Conservation (phyloP, 345 rosid species). For the Arabis hirsuta region DNA sequence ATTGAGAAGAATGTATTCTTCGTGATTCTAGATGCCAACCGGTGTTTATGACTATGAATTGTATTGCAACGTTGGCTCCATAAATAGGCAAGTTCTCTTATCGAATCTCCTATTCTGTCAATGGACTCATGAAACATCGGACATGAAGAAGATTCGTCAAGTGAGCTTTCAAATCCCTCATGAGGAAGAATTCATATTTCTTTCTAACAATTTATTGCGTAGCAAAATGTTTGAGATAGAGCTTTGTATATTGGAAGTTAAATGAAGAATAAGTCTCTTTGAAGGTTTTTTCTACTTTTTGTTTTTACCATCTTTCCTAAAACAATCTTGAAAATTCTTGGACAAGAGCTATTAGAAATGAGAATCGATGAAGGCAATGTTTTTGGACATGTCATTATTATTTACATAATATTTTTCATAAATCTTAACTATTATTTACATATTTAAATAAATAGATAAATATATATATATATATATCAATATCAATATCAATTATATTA, state of each 20-base stretch:
- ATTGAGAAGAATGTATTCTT: neutral
- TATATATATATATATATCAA: too few species aligned
- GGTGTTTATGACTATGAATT: neutral
- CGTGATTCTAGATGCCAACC: neutral
- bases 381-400: too few species aligned
- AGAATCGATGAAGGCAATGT: too few species aligned
- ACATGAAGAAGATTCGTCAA: neutral
- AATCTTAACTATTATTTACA: too few species aligned
- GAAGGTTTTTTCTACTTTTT: neutral
- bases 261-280: neutral
- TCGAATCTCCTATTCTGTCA: neutral
- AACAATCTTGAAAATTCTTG: too few species aligned
- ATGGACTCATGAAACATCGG: neutral
- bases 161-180: neutral
- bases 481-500: too few species aligned
- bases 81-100: constrained; percentile 3
- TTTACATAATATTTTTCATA: too few species aligned
- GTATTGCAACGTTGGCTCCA: constrained; percentile 8
- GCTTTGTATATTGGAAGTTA: constrained; percentile 2
- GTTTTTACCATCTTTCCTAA: too few species aligned
- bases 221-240: neutral
- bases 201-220: neutral
- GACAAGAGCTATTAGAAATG: too few species aligned
- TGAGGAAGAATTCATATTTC: neutral
- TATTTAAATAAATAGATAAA: too few species aligned